These are phyloP conservation scores for Berberis thunbergii DNA, from an alignment of 164 flowering plant genomes.

Conservation along the genomic window DNA sequence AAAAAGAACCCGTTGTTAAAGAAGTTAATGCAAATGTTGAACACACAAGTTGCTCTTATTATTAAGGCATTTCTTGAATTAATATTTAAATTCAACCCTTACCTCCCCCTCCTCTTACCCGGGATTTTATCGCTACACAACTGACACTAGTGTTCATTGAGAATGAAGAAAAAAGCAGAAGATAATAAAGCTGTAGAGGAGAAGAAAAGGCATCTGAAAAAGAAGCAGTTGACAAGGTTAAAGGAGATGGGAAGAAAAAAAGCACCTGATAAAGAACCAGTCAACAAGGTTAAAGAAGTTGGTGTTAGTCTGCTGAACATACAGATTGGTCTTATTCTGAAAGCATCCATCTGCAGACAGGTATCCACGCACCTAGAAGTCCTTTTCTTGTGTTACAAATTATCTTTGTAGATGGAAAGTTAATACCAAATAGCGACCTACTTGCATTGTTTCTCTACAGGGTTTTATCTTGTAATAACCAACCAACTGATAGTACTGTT, in stretches of 20 bases:
- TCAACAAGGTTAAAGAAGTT: constrained; percentile 53
- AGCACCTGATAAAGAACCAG: constrained; percentile 40
- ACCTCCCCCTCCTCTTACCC: too few species aligned
- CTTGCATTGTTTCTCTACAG: too few species aligned
- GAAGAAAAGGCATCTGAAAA: constrained; percentile 26
- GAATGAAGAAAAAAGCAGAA: neutral
- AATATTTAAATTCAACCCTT: too few species aligned
- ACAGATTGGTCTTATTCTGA: constrained; percentile 83
- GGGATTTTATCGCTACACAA: too few species aligned
- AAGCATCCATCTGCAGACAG: constrained; percentile 99
- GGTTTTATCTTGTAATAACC: too few species aligned
- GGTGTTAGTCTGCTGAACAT: constrained; percentile 73
- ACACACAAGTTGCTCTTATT: too few species aligned
- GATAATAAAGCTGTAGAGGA: constrained; percentile 7
- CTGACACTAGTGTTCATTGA: neutral
- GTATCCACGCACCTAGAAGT: constrained; percentile 22
- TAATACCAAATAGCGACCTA: neutral
- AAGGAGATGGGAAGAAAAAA: constrained; percentile 43
- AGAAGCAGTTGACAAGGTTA: too few species aligned
- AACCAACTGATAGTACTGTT: too few species aligned
- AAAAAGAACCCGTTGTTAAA: too few species aligned
- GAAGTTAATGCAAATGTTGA: too few species aligned
- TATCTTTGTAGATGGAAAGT: neutral
- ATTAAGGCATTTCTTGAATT: too few species aligned
- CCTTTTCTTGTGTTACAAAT: neutral